Evolutionary conservation across 1,284 basidiomycete species (phyloP).

Genomic region (Hypsizygus ulmarius): DNA sequence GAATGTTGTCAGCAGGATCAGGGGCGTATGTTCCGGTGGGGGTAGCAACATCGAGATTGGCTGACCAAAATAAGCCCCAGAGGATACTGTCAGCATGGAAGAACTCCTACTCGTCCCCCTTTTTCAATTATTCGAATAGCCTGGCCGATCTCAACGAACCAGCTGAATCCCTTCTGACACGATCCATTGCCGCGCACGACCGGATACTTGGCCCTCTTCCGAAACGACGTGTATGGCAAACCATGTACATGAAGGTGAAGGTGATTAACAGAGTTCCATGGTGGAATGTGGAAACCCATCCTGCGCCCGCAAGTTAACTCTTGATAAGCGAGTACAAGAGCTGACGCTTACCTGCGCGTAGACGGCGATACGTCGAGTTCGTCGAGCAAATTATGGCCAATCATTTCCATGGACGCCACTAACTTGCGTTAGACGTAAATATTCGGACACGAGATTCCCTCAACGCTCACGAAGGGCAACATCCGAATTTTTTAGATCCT

Average conservation of each 20-base stretch:
- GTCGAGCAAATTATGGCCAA: constrained; percentile 56
- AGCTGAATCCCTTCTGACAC: constrained; percentile 67
- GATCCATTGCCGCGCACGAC: constrained; percentile 37
- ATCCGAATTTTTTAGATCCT: constrained; percentile 42
- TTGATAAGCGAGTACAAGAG: background rate
- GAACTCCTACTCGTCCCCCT: constrained; percentile 49
- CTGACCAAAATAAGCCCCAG: background rate
- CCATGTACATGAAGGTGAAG: constrained; percentile 79
- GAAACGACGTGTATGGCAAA: constrained; percentile 56
- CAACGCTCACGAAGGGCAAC: constrained; percentile 45
- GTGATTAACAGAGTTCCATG: constrained; percentile 77
- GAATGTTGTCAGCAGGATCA: too few species aligned
- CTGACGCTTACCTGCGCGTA: constrained; percentile 42
- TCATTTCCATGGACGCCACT: constrained; percentile 62
- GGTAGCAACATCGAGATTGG: background rate
- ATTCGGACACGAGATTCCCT: constrained; percentile 1
- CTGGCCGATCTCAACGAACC: constrained; percentile 74
- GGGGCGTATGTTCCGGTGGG: too few species aligned
- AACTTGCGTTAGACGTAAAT: constrained; percentile 1
- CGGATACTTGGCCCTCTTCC: constrained; percentile 57
- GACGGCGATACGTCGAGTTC: constrained; percentile 36
- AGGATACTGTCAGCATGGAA: constrained; percentile 45
- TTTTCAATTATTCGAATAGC: constrained; percentile 58
- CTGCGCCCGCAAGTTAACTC: constrained; percentile 31
- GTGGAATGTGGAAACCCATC: constrained; percentile 81